Conservation (phyloP, 495 filamentous ascomycete species). For the Umbilicaria muhlenbergii region DNA sequence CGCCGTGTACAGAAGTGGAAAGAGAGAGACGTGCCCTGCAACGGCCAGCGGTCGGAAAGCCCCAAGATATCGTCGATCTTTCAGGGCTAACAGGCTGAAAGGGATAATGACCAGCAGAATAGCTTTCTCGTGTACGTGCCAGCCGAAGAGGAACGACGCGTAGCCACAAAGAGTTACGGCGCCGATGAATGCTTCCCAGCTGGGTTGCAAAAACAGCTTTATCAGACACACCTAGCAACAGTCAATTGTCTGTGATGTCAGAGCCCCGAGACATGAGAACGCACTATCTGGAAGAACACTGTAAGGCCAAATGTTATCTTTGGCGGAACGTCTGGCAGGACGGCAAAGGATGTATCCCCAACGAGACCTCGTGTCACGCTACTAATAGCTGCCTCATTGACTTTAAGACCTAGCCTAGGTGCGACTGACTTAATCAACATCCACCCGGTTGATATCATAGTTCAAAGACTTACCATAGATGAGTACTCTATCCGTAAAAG, state of each 20-base stretch:
- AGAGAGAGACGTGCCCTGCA: slow-evolving; percentile 85
- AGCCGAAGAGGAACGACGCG: slow-evolving; percentile 92
- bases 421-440: slow-evolving; percentile 40
- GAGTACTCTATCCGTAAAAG: slow-evolving; percentile 68
- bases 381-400: slow-evolving; percentile 58
- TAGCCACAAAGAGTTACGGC: slow-evolving; percentile 91
- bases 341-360: slow-evolving; percentile 88
- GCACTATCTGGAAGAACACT: slow-evolving; percentile 61
- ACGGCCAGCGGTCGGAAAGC: slow-evolving; percentile 88
- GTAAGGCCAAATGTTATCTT: slow-evolving; percentile 69
- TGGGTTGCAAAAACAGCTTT: slow-evolving; percentile 68
- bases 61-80: slow-evolving; percentile 78
- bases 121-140: slow-evolving; percentile 98
- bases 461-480: slow-evolving; percentile 47
- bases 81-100: slow-evolving; percentile 85
- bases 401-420: slow-evolving; percentile 54
- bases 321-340: slow-evolving; percentile 75
- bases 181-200: slow-evolving; percentile 76
- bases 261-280: slow-evolving; percentile 6
- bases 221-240: slow-evolving; percentile 45
- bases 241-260: slow-evolving; percentile 6
- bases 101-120: slow-evolving; percentile 89
- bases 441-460: background rate
- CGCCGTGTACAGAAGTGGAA: slow-evolving; percentile 83
- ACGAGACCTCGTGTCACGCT: slow-evolving; percentile 89